phyloP scores from a whole-genome alignment of 371 early-diverging fungal genomes.

The Mucor velutinosus region DNA sequence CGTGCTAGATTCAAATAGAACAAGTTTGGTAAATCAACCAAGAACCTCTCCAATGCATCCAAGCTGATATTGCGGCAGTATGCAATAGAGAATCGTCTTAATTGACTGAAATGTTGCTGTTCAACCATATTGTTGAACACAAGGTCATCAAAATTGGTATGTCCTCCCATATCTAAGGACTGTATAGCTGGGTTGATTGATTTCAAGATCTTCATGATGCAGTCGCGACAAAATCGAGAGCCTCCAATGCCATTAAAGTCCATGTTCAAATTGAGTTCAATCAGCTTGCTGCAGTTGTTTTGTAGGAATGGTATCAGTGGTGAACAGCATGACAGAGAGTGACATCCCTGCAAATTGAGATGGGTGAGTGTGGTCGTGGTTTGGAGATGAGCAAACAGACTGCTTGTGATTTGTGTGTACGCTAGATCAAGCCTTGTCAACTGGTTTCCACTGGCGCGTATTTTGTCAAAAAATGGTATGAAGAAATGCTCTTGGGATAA shows the following conservation, averaged over 20 bases:
- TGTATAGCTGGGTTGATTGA: constrained; percentile 1
- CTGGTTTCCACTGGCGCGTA: constrained; percentile 10
- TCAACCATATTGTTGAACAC: constrained; percentile 4
- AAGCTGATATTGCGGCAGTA: constrained; percentile 12
- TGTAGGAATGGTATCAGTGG: constrained; percentile 18
- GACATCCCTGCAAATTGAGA: constrained; percentile 37
- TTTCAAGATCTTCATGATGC: constrained; percentile 16
- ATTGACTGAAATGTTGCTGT: constrained; percentile 5
- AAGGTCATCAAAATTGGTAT: constrained; percentile 23
- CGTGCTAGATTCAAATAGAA: constrained; percentile 18
- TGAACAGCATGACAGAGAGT: constrained; percentile 33
- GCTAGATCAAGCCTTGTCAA: constrained; percentile 34
- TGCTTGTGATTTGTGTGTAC: constrained; percentile 35
- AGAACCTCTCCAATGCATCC: background rate
- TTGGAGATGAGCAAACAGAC: constrained; percentile 25
- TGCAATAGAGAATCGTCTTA: constrained; percentile 11
- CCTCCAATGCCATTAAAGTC: constrained; percentile 29
- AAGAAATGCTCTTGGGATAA: constrained; percentile 36
- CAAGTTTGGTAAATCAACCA: background rate
- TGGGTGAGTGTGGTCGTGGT: constrained; percentile 22
- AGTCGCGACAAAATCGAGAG: constrained; percentile 29
- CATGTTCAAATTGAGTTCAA: constrained; percentile 35
- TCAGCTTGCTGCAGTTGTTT: constrained; percentile 8
- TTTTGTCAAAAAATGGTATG: constrained; percentile 37
- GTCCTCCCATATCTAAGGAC: constrained; percentile 37